These are phyloP conservation scores for Daldinia vernicosa DNA, from an alignment of 495 filamentous ascomycete genomes.

Conservation along the genomic window DNA sequence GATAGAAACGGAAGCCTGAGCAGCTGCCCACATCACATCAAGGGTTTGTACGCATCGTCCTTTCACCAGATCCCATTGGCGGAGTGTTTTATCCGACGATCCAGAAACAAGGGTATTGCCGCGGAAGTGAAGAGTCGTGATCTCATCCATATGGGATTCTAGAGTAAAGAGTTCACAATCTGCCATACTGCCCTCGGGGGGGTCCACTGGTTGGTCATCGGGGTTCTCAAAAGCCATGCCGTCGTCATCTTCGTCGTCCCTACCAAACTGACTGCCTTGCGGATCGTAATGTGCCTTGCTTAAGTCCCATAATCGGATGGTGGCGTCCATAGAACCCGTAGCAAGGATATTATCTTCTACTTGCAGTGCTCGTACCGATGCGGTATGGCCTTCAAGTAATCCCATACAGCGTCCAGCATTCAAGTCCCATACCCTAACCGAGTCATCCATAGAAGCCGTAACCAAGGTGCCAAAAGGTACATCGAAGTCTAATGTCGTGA, in stretches of 20 bases:
- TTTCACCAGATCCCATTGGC: constrained; percentile 97
- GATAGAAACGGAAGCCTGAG: constrained; percentile 80
- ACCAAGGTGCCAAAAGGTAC: constrained; percentile 95
- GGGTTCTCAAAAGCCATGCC: constrained; percentile 67
- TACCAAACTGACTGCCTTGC: constrained; percentile 70
- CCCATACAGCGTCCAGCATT: constrained; percentile 92
- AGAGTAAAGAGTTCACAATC: constrained; percentile 90
- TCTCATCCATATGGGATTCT: constrained; percentile 89
- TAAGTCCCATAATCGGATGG: constrained; percentile 94
- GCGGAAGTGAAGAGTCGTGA: constrained; percentile 91
- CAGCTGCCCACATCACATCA: constrained; percentile 98
- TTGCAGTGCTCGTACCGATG: constrained; percentile 91
- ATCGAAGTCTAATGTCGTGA: constrained; percentile 95
- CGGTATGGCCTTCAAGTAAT: constrained; percentile 89
- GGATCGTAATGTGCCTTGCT: constrained; percentile 67
- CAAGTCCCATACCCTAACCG: constrained; percentile 97
- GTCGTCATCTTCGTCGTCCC: constrained; percentile 69
- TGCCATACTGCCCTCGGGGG: constrained; percentile 75
- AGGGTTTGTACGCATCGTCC: constrained; percentile 96
- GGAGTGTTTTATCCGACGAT: constrained; percentile 94
- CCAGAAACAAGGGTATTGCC: constrained; percentile 92
- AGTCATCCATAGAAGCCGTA: constrained; percentile 93
- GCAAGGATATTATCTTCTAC: constrained; percentile 96
- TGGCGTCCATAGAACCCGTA: constrained; percentile 95
- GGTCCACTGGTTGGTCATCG: constrained; percentile 67